Evolutionary conservation across 2,329 filamentous ascomycete genomes (phyloP).

Genomic region (Aspergillus sergii): DNA sequence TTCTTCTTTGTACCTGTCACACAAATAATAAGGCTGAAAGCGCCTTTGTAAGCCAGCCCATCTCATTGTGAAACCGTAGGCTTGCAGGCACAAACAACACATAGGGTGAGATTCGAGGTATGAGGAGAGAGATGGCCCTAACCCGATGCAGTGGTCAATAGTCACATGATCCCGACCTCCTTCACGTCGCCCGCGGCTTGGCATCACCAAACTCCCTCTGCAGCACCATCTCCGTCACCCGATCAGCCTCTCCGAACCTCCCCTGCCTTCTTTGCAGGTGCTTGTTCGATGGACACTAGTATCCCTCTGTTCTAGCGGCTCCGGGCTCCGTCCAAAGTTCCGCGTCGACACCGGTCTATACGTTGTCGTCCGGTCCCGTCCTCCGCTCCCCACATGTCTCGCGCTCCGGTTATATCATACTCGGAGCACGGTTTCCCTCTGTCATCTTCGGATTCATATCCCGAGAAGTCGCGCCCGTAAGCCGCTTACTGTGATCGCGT

Average conservation of each 20-base stretch:
- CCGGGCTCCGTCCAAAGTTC: constrained; percentile 22
- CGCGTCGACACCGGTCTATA: constrained; percentile 29
- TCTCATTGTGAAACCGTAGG: neutral
- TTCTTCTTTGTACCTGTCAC: neutral
- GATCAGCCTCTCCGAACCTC: constrained; percentile 20
- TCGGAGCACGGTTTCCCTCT: constrained; percentile 35
- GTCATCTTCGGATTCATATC: constrained; percentile 27
- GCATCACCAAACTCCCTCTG: constrained; percentile 43
- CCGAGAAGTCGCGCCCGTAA: constrained; percentile 29
- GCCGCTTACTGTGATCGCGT: constrained; percentile 19
- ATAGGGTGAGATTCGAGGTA: neutral
- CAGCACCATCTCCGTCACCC: constrained; percentile 27
- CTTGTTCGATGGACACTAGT: constrained; percentile 28
- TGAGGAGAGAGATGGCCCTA: neutral
- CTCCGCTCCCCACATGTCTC: constrained; percentile 49
- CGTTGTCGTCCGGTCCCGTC: constrained; percentile 33
- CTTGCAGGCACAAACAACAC: neutral
- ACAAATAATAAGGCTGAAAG: neutral
- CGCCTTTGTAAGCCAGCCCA: neutral
- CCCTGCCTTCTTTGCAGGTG: constrained; percentile 26
- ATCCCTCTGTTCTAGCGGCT: constrained; percentile 24
- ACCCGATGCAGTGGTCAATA: neutral
- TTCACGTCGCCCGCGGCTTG: constrained; percentile 39
- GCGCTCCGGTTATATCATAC: constrained; percentile 45
- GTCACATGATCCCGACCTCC: constrained; percentile 31